Evolutionary conservation across 208 protist genomes (phyloP).

Genomic region (Trypanosomatidae sp.): DNA sequence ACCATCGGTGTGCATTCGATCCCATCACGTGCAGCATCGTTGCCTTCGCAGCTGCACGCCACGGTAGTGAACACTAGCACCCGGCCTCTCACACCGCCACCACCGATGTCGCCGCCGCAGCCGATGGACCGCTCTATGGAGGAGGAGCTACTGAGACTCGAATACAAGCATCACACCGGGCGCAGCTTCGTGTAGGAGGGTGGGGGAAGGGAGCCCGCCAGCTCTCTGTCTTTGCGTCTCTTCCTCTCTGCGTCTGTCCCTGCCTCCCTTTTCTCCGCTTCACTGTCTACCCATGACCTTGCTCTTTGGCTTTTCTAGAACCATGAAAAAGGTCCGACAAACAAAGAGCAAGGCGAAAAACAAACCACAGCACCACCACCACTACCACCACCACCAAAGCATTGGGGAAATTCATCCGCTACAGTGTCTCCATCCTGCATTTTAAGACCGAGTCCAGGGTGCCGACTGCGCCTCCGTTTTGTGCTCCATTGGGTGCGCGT

Average conservation of each 20-base stretch:
- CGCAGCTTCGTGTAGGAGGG: background rate
- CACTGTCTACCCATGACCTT: background rate
- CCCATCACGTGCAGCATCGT: background rate
- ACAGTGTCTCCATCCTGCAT: background rate
- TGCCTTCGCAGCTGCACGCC: background rate
- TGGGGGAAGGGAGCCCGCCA: too few relatives aligned
- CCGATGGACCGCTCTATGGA: slow-evolving; percentile 36
- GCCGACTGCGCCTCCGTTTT: background rate
- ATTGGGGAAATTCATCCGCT: background rate
- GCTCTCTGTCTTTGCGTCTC: background rate
- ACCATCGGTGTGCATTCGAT: slow-evolving; percentile 5
- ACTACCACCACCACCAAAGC: background rate
- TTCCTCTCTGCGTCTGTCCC: background rate
- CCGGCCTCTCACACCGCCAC: background rate
- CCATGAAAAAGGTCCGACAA: background rate
- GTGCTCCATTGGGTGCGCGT: background rate
- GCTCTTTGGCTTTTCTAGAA: background rate
- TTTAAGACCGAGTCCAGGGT: background rate
- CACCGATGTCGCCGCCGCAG: background rate
- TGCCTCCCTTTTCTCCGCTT: background rate
- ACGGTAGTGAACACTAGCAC: background rate
- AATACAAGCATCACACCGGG: slow-evolving; percentile 25
- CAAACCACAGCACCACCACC: background rate
- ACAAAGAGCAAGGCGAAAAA: background rate
- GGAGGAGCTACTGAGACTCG: slow-evolving; percentile 66